Evolutionary conservation across 2,329 filamentous ascomycete species (phyloP), one percentile per base, ranked within the genome.

Genomic region (Claviceps capensis): DNA sequence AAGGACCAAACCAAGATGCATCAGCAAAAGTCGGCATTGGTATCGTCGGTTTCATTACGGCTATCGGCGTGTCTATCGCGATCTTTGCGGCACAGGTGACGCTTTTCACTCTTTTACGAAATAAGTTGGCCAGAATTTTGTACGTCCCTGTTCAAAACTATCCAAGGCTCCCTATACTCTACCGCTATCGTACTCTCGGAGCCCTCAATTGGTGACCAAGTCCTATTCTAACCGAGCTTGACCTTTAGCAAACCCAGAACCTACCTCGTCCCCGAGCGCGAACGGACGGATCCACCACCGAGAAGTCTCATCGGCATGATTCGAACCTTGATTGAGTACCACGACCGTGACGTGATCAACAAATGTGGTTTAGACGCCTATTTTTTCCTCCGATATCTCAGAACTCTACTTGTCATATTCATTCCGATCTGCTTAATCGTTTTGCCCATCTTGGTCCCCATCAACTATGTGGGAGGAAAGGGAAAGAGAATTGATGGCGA

Each of bases 301-400:
- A 69, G 66, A 50, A 76, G 67, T 47, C 70, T 75, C 40, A 72
- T 76, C 64, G 71, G 70, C 14, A 66, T 83, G 53, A 57, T 80
- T 59, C 63, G 77, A 67, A 64, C 72, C 72, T 57, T 95, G 75
- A 74, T 86, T 70, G 66, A 82, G 71, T 70, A 87, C 70, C 66
- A 81, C 73, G 78, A 87, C 55, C 76, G 87, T 13, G 88, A 95
- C 59, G 81, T 98, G 59, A 95, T 98, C 61, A 85, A 91, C 50
- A 95, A 96, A 67, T 96, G 91, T 59, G 93, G 93, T 17, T 78
- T 98, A 9, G 93, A 98, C 65, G 89, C 91, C 62, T 98, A 95
- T 70, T 95, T 97, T 72, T 98, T 98, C 67, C 76, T 98, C 1
- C 86, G 94, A 56, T 98, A 95, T 62, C 78, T 81, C 14, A 78